phyloP scores from a whole-genome alignment of 2,329 filamentous ascomycete genomes.

The Bimuria novae-zelandiae region DNA sequence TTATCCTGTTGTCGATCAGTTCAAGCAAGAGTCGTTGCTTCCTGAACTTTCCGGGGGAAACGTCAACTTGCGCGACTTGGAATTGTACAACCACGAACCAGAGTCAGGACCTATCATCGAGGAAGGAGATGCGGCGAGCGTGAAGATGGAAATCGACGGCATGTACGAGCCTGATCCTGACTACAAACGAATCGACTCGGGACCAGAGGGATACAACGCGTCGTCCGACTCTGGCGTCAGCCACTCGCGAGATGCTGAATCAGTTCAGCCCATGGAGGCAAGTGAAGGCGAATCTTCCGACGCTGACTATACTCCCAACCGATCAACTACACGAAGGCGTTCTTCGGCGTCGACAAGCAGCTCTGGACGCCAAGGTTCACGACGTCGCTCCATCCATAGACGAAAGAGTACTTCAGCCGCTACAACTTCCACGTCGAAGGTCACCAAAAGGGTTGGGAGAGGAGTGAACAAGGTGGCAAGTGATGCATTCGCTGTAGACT shows the following conservation, averaged over 20 bases:
- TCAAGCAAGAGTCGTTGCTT: constrained; percentile 19
- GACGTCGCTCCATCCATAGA: constrained; percentile 20
- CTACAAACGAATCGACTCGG: constrained; percentile 21
- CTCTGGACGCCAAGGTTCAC: constrained; percentile 19
- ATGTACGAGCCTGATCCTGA: constrained; percentile 23
- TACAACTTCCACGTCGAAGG: constrained; percentile 16
- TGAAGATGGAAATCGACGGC: constrained; percentile 27
- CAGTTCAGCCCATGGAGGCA: constrained; percentile 38
- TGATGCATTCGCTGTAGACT: constrained; percentile 17
- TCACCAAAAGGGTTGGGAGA: constrained; percentile 26
- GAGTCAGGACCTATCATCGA: constrained; percentile 30
- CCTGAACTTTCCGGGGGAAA: constrained; percentile 22
- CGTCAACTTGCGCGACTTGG: constrained; percentile 38
- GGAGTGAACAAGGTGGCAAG: constrained; percentile 12
- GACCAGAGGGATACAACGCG: constrained; percentile 15
- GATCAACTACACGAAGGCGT: constrained; percentile 29
- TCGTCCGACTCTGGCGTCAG: constrained; percentile 35
- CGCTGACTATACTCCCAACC: constrained; percentile 42
- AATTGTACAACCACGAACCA: constrained; percentile 31
- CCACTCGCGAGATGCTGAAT: constrained; percentile 42
- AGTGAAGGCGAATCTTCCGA: constrained; percentile 39
- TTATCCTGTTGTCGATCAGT: constrained; percentile 24
- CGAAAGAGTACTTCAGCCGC: constrained; percentile 27
- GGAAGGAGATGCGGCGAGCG: constrained; percentile 27
- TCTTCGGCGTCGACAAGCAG: constrained; percentile 32